Conservation (phyloP, 306 rosid genomes). For the Trifolium pratense region DNA sequence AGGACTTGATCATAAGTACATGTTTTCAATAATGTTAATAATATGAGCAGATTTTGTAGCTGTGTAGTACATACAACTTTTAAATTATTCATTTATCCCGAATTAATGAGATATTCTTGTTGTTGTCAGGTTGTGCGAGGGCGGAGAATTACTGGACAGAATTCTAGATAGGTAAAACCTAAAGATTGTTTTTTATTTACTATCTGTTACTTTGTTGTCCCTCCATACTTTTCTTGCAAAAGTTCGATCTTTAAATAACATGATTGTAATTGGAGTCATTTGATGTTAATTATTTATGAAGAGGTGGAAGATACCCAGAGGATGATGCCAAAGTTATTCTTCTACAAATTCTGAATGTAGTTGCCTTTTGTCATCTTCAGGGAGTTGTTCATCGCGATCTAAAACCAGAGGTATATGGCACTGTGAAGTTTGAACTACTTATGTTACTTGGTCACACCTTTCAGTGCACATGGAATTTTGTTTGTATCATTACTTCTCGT, state of each 20-base stretch:
- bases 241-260: constrained; percentile 37
- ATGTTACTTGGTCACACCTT: constrained; percentile 35
- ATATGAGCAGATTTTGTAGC: constrained; percentile 10
- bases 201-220: constrained; percentile 7
- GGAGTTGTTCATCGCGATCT: constrained; percentile 97
- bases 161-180: constrained; percentile 79
- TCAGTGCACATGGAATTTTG: constrained; percentile 9
- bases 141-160: constrained; percentile 95
- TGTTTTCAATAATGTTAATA: constrained; percentile 21
- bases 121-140: constrained; percentile 83
- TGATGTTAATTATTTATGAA: constrained; percentile 46
- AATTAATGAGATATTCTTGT: constrained; percentile 33
- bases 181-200: constrained; percentile 42
- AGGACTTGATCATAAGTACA: constrained; percentile 24
- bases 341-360: constrained; percentile 82
- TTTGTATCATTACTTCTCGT: constrained; percentile 22
- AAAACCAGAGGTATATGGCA: constrained; percentile 83
- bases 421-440: constrained; percentile 32
- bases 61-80: constrained; percentile 20
- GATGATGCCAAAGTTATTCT: constrained; percentile 87
- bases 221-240: constrained; percentile 11
- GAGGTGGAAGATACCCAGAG: constrained; percentile 97
- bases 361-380: constrained; percentile 89
- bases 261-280: constrained; percentile 40
- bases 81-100: constrained; percentile 37